Conservation (phyloP, 495 filamentous ascomycete species). For the Pseudomonodictys pantanalensis region DNA sequence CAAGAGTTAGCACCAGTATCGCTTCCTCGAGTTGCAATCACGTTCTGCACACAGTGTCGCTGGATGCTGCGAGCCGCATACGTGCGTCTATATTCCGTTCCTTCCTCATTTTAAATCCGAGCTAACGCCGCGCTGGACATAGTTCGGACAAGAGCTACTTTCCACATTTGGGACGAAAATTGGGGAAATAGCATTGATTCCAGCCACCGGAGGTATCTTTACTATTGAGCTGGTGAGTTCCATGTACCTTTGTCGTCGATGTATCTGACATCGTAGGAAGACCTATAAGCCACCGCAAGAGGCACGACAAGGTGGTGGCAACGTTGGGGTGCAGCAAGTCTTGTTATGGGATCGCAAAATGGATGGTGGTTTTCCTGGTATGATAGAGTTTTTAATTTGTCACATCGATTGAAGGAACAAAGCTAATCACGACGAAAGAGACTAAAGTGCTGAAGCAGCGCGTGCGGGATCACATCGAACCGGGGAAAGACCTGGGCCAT, state of each 20-base stretch:
- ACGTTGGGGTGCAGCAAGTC: constrained; percentile 42
- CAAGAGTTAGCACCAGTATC: constrained; percentile 32
- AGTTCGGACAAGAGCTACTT: constrained; percentile 96
- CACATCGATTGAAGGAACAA: constrained; percentile 4
- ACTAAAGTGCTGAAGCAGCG: constrained; percentile 84
- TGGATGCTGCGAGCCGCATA: constrained; percentile 84
- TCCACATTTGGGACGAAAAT: constrained; percentile 87
- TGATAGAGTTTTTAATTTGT: constrained; percentile 29
- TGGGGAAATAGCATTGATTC: constrained; percentile 87
- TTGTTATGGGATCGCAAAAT: constrained; percentile 85
- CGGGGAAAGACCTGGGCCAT: constrained; percentile 75
- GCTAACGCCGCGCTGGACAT: neutral
- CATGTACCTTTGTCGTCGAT: no score
- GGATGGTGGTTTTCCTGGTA: constrained; percentile 88
- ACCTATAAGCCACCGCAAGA: constrained; percentile 8
- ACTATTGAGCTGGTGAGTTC: constrained; percentile 40
- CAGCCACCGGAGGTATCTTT: constrained; percentile 81
- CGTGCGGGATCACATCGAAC: constrained; percentile 82
- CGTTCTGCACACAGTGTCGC: constrained; percentile 47
- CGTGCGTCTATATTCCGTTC: constrained; percentile 21
- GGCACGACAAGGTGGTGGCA: constrained; percentile 2
- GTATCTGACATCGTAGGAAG: no score
- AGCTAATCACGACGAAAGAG: constrained; percentile 47
- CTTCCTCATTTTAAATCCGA: neutral
- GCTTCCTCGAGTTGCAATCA: constrained; percentile 44